These are phyloP conservation scores for Paraconiothyrium brasiliense DNA, from an alignment of 2,329 filamentous ascomycete genomes.

Conservation along the genomic window DNA sequence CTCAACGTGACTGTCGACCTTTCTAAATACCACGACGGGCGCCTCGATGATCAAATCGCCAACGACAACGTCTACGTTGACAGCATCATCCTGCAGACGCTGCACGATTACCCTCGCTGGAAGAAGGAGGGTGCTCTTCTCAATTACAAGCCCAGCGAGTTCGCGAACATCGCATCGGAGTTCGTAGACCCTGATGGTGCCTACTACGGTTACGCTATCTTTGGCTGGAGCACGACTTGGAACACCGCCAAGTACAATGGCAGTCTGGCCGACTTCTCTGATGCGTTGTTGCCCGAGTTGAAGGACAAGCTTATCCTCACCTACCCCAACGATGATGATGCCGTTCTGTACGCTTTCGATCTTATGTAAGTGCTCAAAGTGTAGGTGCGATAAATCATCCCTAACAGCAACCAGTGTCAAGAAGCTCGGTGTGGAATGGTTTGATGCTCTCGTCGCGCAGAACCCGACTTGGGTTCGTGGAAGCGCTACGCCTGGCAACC, in stretches of 20 bases:
- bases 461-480: conserved; percentile 65
- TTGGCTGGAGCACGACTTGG: conserved; percentile 48
- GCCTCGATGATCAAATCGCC: conserved; percentile 58
- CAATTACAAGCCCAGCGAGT: conserved; percentile 60
- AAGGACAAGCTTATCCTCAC: conserved; percentile 65
- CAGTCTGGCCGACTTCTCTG: conserved; percentile 52
- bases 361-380: conserved; percentile 47
- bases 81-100: conserved; percentile 59
- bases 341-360: conserved; percentile 62
- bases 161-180: conserved; percentile 54
- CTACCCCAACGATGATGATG: conserved; percentile 68
- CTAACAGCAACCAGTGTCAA: conserved; percentile 25
- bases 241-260: conserved; percentile 46
- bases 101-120: conserved; percentile 64
- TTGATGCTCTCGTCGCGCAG: conserved; percentile 58
- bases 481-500: conserved; percentile 53
- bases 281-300: conserved; percentile 60
- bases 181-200: conserved; percentile 57
- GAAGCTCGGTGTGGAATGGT: conserved; percentile 58
- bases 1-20: conserved; percentile 65
- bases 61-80: conserved; percentile 50
- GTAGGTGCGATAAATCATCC: background rate
- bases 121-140: conserved; percentile 58
- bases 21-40: conserved; percentile 64
- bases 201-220: conserved; percentile 55